A percentile compares a stretch with the other conserved stretches of the same genome.
Conservation (phyloP, 306 rosid species). For the Heteromeles arbutifolia region DNA sequence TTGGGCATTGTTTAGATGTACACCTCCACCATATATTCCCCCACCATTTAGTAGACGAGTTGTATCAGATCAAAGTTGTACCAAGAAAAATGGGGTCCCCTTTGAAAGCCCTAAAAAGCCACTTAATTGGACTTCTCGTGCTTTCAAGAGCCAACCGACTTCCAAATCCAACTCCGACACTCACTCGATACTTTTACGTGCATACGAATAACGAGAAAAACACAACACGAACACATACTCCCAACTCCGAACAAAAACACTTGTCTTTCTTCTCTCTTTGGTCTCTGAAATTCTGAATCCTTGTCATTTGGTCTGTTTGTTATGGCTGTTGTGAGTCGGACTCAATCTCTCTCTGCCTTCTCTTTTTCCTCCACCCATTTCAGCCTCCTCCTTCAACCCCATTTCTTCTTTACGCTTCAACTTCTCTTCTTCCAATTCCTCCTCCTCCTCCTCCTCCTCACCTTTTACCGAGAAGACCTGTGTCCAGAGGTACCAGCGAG, state of each 20-base stretch:
- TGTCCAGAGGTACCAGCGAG: slow-evolving; percentile 60
- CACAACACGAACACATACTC: neutral
- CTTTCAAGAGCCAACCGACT: neutral
- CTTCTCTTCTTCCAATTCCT: slow-evolving; percentile 28
- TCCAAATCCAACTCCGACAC: neutral
- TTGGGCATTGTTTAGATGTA: slow-evolving; percentile 72
- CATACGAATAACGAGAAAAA: neutral
- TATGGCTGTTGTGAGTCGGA: slow-evolving; percentile 51
- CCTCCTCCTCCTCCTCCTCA: slow-evolving; percentile 35
- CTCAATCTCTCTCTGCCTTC: slow-evolving; percentile 33
- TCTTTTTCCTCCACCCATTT: slow-evolving; percentile 17
- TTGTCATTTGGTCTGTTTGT: neutral
- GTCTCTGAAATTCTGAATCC: neutral
- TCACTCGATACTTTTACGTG: too few species aligned
- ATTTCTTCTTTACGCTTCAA: slow-evolving; percentile 40
- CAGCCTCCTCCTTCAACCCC: slow-evolving; percentile 24
- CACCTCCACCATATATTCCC: slow-evolving; percentile 51
- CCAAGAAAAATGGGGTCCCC: slow-evolving; percentile 20
- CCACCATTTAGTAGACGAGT: slow-evolving; percentile 32
- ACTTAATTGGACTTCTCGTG: neutral
- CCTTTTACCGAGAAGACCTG: slow-evolving; percentile 90
- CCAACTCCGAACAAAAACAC: neutral
- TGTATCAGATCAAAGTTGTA: slow-evolving; percentile 49
- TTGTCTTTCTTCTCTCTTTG: neutral
- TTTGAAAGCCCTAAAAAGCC: neutral